phyloP scores from a whole-genome alignment of 345 rosid species.

The Syzygium jambos region DNA sequence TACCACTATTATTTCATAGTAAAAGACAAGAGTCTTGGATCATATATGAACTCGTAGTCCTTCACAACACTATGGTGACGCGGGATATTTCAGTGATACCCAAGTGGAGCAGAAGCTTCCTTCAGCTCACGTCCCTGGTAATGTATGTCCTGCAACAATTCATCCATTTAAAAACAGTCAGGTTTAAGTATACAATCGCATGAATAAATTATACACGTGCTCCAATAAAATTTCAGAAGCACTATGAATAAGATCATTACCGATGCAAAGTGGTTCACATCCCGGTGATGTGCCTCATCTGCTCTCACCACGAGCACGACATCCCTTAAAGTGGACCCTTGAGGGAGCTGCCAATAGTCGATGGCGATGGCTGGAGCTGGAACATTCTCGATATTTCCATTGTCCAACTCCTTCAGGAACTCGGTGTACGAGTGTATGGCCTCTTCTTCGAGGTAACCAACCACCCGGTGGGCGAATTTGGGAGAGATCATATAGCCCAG shows the following conservation, averaged over 20 bases:
- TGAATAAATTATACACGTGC: neutral
- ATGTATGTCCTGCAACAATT: conserved; percentile 46
- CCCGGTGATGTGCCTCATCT: conserved; percentile 81
- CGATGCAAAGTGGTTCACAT: conserved; percentile 80
- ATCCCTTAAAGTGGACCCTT: conserved; percentile 51
- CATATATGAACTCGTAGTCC: neutral
- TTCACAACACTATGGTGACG: neutral
- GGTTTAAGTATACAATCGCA: neutral
- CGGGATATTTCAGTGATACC: conserved; percentile 30
- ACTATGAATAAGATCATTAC: conserved; percentile 10
- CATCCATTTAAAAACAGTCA: neutral
- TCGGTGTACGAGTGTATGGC: conserved; percentile 79
- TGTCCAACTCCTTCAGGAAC: conserved; percentile 72
- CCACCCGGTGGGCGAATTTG: conserved; percentile 71
- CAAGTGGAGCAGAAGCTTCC: conserved; percentile 69
- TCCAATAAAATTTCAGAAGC: neutral
- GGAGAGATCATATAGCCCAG: conserved; percentile 62
- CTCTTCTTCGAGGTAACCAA: conserved; percentile 81
- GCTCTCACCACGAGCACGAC: conserved; percentile 66
- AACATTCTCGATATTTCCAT: conserved; percentile 61
- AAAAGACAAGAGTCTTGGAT: neutral
- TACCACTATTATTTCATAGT: neutral
- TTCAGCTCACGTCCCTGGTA: conserved; percentile 55
- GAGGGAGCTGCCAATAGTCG: conserved; percentile 71
- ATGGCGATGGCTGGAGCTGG: conserved; percentile 78